These are phyloP conservation scores for Aureobasidium leucospermi DNA, from an alignment of 2,329 filamentous ascomycete genomes.

Conservation along the genomic window DNA sequence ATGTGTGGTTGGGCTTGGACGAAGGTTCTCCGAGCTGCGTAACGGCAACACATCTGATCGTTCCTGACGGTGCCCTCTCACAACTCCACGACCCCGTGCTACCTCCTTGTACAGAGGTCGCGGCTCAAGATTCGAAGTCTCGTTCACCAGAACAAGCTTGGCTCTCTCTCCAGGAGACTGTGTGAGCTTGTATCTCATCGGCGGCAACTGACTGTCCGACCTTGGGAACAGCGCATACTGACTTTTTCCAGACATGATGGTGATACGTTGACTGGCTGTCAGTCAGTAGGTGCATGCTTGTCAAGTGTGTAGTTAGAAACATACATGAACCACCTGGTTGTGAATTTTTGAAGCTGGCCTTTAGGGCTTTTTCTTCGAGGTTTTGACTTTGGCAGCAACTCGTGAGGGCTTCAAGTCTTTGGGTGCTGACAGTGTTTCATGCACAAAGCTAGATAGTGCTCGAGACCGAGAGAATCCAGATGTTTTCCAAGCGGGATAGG, in stretches of 20 bases:
- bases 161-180: conserved; percentile 6
- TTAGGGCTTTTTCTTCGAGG: not conserved
- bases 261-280: not conserved
- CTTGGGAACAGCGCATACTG: conserved; percentile 7
- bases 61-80: conserved; percentile 4
- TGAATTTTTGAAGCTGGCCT: not conserved
- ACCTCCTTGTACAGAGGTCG: conserved; percentile 4
- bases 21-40: not conserved
- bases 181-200: conserved; percentile 1
- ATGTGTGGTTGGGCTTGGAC: not conserved
- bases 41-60: conserved; percentile 1
- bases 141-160: not conserved
- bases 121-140: not conserved
- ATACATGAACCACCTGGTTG: not conserved
- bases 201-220: conserved; percentile 3
- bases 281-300: not conserved
- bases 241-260: conserved; percentile 1
- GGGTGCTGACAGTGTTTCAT: not conserved
- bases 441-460: not conserved
- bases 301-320: not conserved
- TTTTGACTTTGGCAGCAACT: not conserved
- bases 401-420: not conserved
- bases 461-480: not conserved
- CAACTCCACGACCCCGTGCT: not conserved
- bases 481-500: not conserved